Conservation (phyloP, 805 yeast genomes). For the Candida palmyrensis region DNA sequence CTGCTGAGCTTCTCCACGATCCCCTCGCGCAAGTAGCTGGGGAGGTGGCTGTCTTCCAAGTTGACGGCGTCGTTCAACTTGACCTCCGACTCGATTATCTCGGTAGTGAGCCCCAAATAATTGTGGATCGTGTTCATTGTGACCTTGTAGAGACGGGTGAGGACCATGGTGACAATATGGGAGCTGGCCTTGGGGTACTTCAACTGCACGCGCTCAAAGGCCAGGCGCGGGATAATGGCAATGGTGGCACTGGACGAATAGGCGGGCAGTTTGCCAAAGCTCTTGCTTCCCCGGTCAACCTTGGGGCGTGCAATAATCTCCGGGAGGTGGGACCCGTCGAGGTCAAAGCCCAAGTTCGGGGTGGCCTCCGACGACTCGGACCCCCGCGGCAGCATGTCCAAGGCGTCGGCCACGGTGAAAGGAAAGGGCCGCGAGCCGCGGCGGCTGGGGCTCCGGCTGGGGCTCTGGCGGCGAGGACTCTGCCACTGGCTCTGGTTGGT, state of each 20-base stretch:
- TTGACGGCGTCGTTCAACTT: constrained; percentile 45
- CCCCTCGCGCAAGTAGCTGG: constrained; percentile 58
- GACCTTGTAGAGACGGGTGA: constrained; percentile 81
- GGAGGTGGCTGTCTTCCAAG: constrained; percentile 34
- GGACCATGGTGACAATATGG: constrained; percentile 88
- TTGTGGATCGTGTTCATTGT: constrained; percentile 87
- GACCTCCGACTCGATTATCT: constrained; percentile 72
- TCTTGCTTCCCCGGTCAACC: constrained; percentile 4
- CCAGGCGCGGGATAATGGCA: constrained; percentile 84
- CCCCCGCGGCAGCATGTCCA: too few species aligned
- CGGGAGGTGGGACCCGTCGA: constrained; percentile 12
- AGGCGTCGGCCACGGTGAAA: too few species aligned
- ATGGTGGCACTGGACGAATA: constrained; percentile 53
- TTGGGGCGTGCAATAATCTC: constrained; percentile 69
- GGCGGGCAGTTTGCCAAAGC: constrained; percentile 3
- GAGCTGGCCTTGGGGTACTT: constrained; percentile 88
- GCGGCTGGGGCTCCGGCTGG: too few species aligned
- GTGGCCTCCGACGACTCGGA: not conserved
- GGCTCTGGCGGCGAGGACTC: too few species aligned
- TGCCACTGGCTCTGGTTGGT: too few species aligned
- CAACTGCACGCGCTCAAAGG: constrained; percentile 65
- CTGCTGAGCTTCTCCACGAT: constrained; percentile 39
- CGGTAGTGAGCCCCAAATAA: constrained; percentile 79
- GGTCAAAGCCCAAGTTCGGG: not conserved
- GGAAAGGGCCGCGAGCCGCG: not conserved